Evolutionary conservation across 2,329 filamentous ascomycete species (phyloP).

Genomic region (Aspergillus sclerotialis): DNA sequence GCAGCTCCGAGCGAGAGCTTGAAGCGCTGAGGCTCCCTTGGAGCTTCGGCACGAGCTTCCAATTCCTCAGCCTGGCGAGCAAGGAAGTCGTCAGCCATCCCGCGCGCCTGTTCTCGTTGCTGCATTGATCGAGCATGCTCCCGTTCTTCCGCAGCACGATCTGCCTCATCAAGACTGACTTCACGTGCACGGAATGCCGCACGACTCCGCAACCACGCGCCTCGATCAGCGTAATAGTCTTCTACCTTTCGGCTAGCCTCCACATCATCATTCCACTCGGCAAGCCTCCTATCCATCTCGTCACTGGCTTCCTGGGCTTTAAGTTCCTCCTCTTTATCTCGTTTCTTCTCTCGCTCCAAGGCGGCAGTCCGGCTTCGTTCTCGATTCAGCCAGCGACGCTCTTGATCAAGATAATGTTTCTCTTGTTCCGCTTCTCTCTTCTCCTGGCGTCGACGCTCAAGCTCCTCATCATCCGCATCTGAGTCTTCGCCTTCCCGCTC

Average conservation of each 20-base stretch:
- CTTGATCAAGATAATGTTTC: conserved; percentile 74
- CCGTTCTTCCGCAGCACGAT: conserved; percentile 69
- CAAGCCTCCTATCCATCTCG: conserved; percentile 63
- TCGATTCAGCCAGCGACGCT: conserved; percentile 83
- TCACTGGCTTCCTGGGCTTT: conserved; percentile 58
- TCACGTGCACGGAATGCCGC: conserved; percentile 67
- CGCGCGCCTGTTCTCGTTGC: conserved; percentile 69
- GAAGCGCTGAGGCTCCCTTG: conserved; percentile 64
- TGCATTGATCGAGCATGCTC: conserved; percentile 64
- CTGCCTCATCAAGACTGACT: conserved; percentile 68
- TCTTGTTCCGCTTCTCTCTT: conserved; percentile 71
- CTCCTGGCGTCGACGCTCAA: conserved; percentile 63
- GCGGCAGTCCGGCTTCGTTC: conserved; percentile 79
- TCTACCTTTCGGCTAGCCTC: conserved; percentile 66
- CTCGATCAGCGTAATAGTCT: conserved; percentile 81
- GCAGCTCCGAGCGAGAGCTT: conserved; percentile 89
- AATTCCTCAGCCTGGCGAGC: conserved; percentile 76
- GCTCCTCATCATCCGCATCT: conserved; percentile 77
- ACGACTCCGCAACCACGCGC: conserved; percentile 77
- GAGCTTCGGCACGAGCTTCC: conserved; percentile 39
- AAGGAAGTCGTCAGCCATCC: conserved; percentile 86
- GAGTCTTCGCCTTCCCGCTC: conserved; percentile 77
- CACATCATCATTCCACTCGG: conserved; percentile 84
- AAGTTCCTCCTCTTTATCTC: conserved; percentile 68
- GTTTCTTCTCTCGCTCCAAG: conserved; percentile 73